A percentile compares a stretch with the other conserved stretches of the same genome.
These are phyloP conservation scores for Nectriaceae sp. DNA, from an alignment of 2,329 filamentous ascomycete species.

Conservation along the genomic window DNA sequence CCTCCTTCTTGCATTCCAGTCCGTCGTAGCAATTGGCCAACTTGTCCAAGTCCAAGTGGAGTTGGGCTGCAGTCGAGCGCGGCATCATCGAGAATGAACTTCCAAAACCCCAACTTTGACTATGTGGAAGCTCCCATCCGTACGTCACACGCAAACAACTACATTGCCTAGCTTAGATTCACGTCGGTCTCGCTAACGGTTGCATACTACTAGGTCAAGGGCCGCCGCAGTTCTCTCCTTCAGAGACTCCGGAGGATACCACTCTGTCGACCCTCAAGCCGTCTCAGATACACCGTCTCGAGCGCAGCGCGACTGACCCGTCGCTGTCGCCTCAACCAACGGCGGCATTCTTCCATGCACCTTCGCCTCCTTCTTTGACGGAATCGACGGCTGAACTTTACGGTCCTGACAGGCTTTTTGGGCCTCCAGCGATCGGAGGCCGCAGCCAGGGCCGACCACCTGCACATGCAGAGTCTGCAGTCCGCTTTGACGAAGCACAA, in stretches of 20 bases:
- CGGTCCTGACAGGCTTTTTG: conserved; percentile 44
- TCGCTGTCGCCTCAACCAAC: conserved; percentile 38
- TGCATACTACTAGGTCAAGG: conserved; percentile 18
- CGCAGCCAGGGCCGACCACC: conserved; percentile 12
- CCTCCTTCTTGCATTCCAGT: conserved; percentile 32
- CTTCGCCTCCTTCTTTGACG: conserved; percentile 40
- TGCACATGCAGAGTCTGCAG: conserved; percentile 12
- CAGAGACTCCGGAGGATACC: conserved; percentile 22
- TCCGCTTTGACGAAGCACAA: conserved; percentile 42
- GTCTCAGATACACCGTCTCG: conserved; percentile 9
- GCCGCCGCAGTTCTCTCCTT: not conserved
- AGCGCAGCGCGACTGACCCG: conserved; percentile 17
- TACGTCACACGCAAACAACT: conserved; percentile 19
- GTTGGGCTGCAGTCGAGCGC: conserved; percentile 21
- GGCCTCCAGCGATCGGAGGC: conserved; percentile 28
- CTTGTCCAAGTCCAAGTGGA: conserved; percentile 32
- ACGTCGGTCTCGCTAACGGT: conserved; percentile 15
- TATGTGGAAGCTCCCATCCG: conserved; percentile 38
- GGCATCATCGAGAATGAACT: conserved; percentile 37
- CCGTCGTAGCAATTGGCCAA: conserved; percentile 37
- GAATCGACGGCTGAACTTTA: conserved; percentile 44
- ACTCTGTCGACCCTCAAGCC: conserved; percentile 27
- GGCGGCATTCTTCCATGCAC: conserved; percentile 35
- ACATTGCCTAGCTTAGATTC: not conserved
- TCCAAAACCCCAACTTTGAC: conserved; percentile 38